phyloP scores from a whole-genome alignment of 1,139 yeast genomes.

The Chernovozyma sophiae-reginae region DNA sequence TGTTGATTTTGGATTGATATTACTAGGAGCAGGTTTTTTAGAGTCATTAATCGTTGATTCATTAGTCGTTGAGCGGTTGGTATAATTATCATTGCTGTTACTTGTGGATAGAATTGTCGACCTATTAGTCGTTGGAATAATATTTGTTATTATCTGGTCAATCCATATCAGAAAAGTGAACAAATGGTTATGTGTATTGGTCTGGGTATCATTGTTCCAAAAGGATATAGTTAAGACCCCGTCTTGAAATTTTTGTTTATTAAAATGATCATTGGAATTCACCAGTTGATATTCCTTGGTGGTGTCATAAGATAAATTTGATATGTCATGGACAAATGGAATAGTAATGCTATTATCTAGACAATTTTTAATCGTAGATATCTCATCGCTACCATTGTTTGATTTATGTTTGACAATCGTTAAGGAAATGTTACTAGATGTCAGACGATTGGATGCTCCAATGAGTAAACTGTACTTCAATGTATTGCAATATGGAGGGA shows the following conservation, averaged over 20 bases:
- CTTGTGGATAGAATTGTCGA: neutral
- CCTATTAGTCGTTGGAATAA: neutral
- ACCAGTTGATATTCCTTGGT: constrained; percentile 19
- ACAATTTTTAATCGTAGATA: constrained; percentile 9
- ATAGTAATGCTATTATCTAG: constrained; percentile 3
- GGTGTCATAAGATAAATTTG: constrained; percentile 23
- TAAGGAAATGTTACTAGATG: constrained; percentile 14
- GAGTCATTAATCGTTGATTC: no score
- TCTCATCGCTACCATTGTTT: constrained; percentile 8
- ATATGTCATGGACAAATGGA: constrained; percentile 7
- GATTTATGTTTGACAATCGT: constrained; percentile 25
- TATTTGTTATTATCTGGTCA: constrained; percentile 7
- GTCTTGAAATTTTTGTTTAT: constrained; percentile 14
- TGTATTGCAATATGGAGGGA: constrained; percentile 19
- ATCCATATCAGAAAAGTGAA: constrained; percentile 32
- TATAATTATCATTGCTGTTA: no score
- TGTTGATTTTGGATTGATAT: neutral
- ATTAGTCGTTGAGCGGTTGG: neutral
- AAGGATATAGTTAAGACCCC: constrained; percentile 24
- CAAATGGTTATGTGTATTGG: constrained; percentile 10
- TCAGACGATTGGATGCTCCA: constrained; percentile 11
- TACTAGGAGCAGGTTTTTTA: neutral
- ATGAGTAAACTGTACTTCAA: constrained; percentile 28
- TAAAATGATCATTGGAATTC: constrained; percentile 29
- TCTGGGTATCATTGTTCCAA: constrained; percentile 23